These are phyloP conservation scores for Starmera quercuum DNA, from an alignment of 805 yeast genomes.

Conservation along the genomic window DNA sequence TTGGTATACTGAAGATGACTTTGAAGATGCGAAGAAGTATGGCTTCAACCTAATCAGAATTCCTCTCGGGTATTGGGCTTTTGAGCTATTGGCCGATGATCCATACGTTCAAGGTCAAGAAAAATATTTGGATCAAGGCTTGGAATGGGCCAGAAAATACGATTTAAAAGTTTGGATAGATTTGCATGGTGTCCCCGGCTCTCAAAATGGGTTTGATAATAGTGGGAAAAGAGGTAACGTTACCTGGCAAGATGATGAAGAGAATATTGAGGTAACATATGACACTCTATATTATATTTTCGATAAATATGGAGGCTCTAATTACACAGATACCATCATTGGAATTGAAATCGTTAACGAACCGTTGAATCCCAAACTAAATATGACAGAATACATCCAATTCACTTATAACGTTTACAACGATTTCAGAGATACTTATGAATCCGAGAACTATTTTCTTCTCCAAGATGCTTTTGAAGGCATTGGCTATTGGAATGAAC, in stretches of 20 bases:
- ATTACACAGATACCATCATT: constrained; percentile 48
- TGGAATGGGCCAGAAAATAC: constrained; percentile 57
- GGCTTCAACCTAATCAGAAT: constrained; percentile 69
- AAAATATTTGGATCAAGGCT: constrained; percentile 51
- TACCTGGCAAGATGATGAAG: constrained; percentile 33
- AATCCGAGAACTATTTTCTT: constrained; percentile 33
- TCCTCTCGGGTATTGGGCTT: constrained; percentile 82
- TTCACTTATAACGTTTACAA: constrained; percentile 26
- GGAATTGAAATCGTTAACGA: constrained; percentile 71
- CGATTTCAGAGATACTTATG: constrained; percentile 15
- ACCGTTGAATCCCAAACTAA: constrained; percentile 51
- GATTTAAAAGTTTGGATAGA: constrained; percentile 67
- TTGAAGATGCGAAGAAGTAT: constrained; percentile 36
- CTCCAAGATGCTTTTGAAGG: constrained; percentile 62
- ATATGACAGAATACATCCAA: constrained; percentile 26
- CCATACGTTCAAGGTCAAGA: constrained; percentile 66
- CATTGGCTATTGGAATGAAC: constrained; percentile 47
- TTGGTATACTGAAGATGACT: constrained; percentile 54
- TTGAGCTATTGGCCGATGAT: constrained; percentile 31
- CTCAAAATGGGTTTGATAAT: constrained; percentile 83
- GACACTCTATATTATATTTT: constrained; percentile 42
- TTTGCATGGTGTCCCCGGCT: constrained; percentile 76
- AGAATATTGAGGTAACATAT: constrained; percentile 40
- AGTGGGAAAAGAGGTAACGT: constrained; percentile 51
- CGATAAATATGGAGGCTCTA: constrained; percentile 40